Base-by-base conservation (phyloP, 192 early-diverging fungal genomes). In the Coemansia sp. region DNA sequence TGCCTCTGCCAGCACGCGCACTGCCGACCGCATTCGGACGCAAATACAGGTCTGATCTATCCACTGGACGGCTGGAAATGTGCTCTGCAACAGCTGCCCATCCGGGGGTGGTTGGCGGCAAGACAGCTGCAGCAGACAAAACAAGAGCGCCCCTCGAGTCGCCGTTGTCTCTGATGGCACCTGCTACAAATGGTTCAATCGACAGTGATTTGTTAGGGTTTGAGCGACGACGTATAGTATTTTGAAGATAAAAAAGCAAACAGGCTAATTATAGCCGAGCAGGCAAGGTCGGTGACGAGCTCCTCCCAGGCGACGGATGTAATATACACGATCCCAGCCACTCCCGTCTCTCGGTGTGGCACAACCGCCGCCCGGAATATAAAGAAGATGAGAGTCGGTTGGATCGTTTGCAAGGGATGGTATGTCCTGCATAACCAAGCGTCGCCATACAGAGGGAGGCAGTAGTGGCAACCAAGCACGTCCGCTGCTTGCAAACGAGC, bases 11-110 rank as follows among this genome's bases (percentile, higher is more conserved):
- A 59, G 37, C 18, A 15, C 8, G 41, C 9, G 26, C 29, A 34
- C n/a, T 24, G 17, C 32, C 34, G n/a, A 14, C 27, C 17, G 27
- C 18, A 8, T 32, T 22, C n/a, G 52, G 15, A 32, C 32, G 32
- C 15, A 35, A 35, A 4, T 7, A n/a, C 52, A 34, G 52, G 21
- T 40, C 52, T 6, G 40, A 38, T 10, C 56, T 29, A 4, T 50
- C 50, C 0, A 38, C 53, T n/a, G 34, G 55, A 36, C 50, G 63
- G 52, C 56, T 46, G 18, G 60, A 56, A 6, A 70, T 50, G 32
- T 69, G 75, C 3, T 65, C 69, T 7, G 75, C 15, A 4, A 71
- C 59, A 10, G 71, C 44, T 2, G 58, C 64, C 72, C 65, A 78
- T 17, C 65, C 70, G 9, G 75, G 61, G 1, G 57, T 42, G 9